Evolutionary conservation across 1,284 basidiomycete species (phyloP), one percentile per base, ranked within the genome.

Genomic region (Ceratobasidium papillatum): DNA sequence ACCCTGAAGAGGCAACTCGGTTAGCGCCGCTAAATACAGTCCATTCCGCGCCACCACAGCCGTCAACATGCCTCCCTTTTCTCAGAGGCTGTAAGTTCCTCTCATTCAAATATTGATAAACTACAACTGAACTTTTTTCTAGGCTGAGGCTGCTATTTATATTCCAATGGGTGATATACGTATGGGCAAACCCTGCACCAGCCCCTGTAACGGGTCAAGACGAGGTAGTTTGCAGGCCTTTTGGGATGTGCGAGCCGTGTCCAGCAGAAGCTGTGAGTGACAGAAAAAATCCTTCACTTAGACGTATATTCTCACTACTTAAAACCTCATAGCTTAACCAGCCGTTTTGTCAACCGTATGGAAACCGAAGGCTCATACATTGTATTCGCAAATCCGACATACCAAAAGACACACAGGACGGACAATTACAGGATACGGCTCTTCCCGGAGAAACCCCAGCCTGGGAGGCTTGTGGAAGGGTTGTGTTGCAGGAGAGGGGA

Each of bases 311-410:
- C 65, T 45, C 75, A n/a, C 49, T 25, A 61, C 22, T 58, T 12
- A 69, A 52, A 34, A 34, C 38, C n/a, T 41, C 22, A 17, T 78
- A 96, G 94, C 85, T 93, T 30, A 84, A 90, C 78, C 88, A 95
- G 84, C 94, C 94, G 0, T 96, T 93, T 82, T 97, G 94, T 82
- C 89, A 93, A 80, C 94, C 95, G 5, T 96, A 95, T 80, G 94
- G 95, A 54, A 96, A 95, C 82, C 88, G 95, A 43, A 88, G 92
- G 22, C 86, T 95, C 43, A 86, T 96, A 83, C 94, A 95, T 80
- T 96, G 95, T 77, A 81, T 87, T 45, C 41, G 51, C n/a, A 58
- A 56, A 45, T 54, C 65, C 45, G 65, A 69, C 14, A 69, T 69
- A 22, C 65, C 65, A 5, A 54, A 69, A 43, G 65, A 69, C 22